Conservation (phyloP, 495 filamentous ascomycete species). For the Coniosporium apollinis region DNA sequence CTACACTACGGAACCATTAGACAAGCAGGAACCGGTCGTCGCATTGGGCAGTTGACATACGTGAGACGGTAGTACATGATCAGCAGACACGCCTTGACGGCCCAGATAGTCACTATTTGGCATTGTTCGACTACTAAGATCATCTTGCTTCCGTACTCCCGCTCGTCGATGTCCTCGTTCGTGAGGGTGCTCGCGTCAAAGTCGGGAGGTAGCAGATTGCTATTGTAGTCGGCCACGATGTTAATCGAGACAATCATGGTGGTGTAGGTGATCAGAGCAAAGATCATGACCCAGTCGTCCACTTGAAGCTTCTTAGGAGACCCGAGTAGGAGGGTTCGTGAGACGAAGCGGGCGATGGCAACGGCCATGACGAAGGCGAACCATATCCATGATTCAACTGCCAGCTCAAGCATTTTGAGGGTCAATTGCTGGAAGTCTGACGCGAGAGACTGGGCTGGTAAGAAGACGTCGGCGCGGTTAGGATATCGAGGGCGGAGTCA, state of each 20-base stretch:
- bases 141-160: slow-evolving; percentile 38
- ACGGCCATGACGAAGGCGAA: slow-evolving; percentile 27
- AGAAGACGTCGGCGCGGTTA: too few species aligned
- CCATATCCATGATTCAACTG: slow-evolving; percentile 33
- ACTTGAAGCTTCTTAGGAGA: slow-evolving; percentile 28
- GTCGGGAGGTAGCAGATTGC: slow-evolving; percentile 41
- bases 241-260: slow-evolving; percentile 38
- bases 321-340: slow-evolving; percentile 27
- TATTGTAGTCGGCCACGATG: slow-evolving; percentile 35
- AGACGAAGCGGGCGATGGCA: slow-evolving; percentile 22
- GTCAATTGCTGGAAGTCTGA: too few species aligned
- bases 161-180: slow-evolving; percentile 26
- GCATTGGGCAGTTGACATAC: slow-evolving; percentile 15
- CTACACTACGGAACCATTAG: slow-evolving; percentile 9
- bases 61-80: slow-evolving; percentile 38
- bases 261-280: slow-evolving; percentile 38
- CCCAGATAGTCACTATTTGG: slow-evolving; percentile 32
- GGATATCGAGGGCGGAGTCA: too few species aligned
- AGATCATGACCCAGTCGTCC: slow-evolving; percentile 43
- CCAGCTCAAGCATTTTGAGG: slow-evolving; percentile 20
- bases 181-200: slow-evolving; percentile 30
- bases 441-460: too few species aligned
- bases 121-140: slow-evolving; percentile 34
- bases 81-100: slow-evolving; percentile 36
- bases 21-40: not conserved